Evolutionary conservation across 768 basidiomycete genomes (phyloP), one percentile per base, ranked within the genome.

Genomic region (Suillus americanus): DNA sequence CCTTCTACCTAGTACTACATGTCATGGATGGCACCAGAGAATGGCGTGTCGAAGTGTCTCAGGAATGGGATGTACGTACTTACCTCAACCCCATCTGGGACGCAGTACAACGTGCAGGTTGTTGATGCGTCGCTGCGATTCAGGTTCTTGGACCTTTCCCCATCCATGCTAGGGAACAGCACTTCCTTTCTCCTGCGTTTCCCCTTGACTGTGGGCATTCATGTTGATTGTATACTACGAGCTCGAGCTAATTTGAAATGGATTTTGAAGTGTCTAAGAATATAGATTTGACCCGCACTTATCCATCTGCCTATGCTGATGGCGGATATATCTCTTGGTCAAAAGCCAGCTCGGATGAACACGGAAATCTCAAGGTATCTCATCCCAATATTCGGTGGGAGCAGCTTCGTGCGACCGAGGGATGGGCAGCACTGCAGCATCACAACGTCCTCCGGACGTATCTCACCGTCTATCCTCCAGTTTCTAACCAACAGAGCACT

Each of bases 351-450:
- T 75, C 83, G 33, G 76, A 76, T 60, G 64, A 70, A 1, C 72
- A 84, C 41, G 86, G 88, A 16, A 75, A 78, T 57, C 73, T 94
- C 20, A 71, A 77, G n/a, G 75, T 92, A n/a, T 83, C 86, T 0
- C 89, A 90, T 67, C 90, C 89, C 5, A 65, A 82, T 53, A 81
- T 90, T 64, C 83, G 89, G 85, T 95, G 92, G 94, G 74, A 83
- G 37, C 80, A 82, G 59, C 80, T 95, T 62, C 87, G 93, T 14
- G 79, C 83, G 30, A 88, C 89, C 2, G 90, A 94, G 75, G 94
- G 94, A 14, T 95, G 94, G 94, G 89, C 93, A 28, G 89, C 86
- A 25, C 77, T 95, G 20, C 94, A 97, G 74, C 91, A 94, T 69
- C 87, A 94, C 69, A 82, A 85, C 9, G 77, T 94, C 37, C 80